phyloP scores from a whole-genome alignment of 2,329 filamentous ascomycete species.

The Colletotrichum scovillei region DNA sequence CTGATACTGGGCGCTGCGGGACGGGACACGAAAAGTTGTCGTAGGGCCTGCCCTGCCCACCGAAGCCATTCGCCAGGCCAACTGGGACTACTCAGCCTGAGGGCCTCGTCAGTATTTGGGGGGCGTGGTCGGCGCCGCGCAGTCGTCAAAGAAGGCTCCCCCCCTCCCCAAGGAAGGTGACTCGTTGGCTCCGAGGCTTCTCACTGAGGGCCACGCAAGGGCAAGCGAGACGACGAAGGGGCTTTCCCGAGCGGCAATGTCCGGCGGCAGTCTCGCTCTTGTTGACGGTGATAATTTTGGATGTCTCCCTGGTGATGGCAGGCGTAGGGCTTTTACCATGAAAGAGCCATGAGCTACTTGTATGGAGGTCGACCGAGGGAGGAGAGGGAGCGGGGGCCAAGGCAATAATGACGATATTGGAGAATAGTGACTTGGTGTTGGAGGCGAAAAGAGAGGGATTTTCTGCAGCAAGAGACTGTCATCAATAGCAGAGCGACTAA shows the following conservation, averaged over 20 bases:
- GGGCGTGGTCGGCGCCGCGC: not conserved
- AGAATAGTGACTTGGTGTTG: not conserved
- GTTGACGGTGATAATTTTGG: not conserved
- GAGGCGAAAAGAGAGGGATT: conserved; percentile 20
- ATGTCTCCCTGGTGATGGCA: conserved; percentile 16
- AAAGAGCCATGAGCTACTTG: not conserved
- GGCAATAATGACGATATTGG: not conserved
- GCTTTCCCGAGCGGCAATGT: not conserved
- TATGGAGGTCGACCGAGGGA: not conserved
- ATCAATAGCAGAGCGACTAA: not conserved
- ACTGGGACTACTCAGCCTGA: conserved; percentile 10
- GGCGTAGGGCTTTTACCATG: not conserved
- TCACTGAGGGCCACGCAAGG: not conserved
- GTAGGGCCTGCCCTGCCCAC: not conserved
- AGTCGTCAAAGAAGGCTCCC: not conserved
- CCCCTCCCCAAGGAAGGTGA: conserved; percentile 16
- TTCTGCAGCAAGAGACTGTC: not conserved
- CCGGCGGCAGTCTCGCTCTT: conserved; percentile 10
- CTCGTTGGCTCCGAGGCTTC: conserved; percentile 21
- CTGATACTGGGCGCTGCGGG: conserved; percentile 15
- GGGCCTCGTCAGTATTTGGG: not conserved
- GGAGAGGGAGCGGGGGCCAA: conserved; percentile 6
- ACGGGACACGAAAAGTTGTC: not conserved
- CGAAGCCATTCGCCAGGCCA: not conserved
- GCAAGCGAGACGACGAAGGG: not conserved